Evolutionary conservation across 2,329 filamentous ascomycete genomes (phyloP), one percentile per base, ranked within the genome.

Genomic region (Nectriaceae sp.): DNA sequence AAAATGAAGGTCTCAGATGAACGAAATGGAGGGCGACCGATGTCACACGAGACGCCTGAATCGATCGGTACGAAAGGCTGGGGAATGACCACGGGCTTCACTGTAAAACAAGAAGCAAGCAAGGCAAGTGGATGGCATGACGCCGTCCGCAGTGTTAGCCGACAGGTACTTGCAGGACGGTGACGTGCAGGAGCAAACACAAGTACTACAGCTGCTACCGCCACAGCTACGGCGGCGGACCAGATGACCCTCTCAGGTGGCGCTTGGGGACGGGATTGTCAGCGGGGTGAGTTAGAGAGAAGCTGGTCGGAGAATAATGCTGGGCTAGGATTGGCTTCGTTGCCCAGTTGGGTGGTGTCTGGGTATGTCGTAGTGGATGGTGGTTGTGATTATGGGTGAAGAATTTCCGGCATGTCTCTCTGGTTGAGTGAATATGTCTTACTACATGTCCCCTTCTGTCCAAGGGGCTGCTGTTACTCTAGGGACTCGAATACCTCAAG

Each of bases 281-380:
- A 6, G 24, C 18, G 26, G 13, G 22, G 21, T 44, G 31, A 45
- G 35, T 47, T 49, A 54, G 44, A 56, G 26, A 39, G 43, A 47
- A 46, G 35, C 50, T 44, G 54, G 46, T 50, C 55, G 55, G 55
- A 49, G 43, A 58, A 49, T 58, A 49, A 56, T 56, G 24, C 33
- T 8, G 40, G 43, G 40, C 26, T 58, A 37, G 26, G 29, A 57
- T 58, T 57, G 55, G 55, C 29, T 51, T 48, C 11, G 36, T 43
- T 40, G 26, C 22, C 31, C 43, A n/a, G n/a, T n/a, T n/a, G n/a
- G n/a, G n/a, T n/a, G n/a, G n/a, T n/a, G n/a, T n/a, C n/a, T n/a
- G n/a, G n/a, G n/a, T n/a, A n/a, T n/a, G n/a, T n/a, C n/a, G n/a
- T n/a, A n/a, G n/a, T n/a, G n/a, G n/a, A n/a, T n/a, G n/a, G n/a